A percentile compares a stretch with the other conserved stretches of the same genome.
Evolutionary conservation across 495 filamentous ascomycete genomes (phyloP).

Genomic region (Trichocladium antarcticum): DNA sequence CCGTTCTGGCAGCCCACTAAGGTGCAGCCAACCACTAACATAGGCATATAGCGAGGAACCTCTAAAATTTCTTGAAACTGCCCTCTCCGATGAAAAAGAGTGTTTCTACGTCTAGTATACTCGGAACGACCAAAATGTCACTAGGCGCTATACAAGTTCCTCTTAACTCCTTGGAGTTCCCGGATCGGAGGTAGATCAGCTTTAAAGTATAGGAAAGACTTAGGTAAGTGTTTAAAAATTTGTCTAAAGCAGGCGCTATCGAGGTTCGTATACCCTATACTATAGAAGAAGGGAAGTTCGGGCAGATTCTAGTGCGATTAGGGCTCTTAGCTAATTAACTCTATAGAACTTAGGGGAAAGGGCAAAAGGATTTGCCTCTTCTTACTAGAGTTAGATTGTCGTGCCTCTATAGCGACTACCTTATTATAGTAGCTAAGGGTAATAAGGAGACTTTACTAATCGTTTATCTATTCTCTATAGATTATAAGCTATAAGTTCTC

Average conservation of each 20-base stretch:
- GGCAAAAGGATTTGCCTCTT: constrained; percentile 7
- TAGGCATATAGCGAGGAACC: constrained; percentile 2
- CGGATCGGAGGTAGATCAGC: constrained; percentile 10
- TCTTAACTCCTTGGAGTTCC: constrained; percentile 12
- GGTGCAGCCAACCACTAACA: constrained; percentile 2
- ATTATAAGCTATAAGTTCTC: not conserved
- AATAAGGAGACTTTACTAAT: constrained; percentile 7
- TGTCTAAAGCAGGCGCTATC: constrained; percentile 2
- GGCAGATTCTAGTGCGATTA: constrained; percentile 8
- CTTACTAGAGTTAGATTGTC: constrained; percentile 2
- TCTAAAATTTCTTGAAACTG: constrained; percentile 1
- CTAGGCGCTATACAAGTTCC: constrained; percentile 9
- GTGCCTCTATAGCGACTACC: constrained; percentile 7
- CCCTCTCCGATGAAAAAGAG: not conserved
- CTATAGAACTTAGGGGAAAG: constrained; percentile 3
- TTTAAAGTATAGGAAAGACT: constrained; percentile 7
- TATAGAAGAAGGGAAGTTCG: constrained; percentile 8
- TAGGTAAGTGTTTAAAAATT: constrained; percentile 5
- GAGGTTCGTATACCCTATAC: constrained; percentile 9
- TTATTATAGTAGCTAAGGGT: constrained; percentile 5
- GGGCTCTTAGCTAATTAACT: constrained; percentile 11
- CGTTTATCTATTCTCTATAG: constrained; percentile 4
- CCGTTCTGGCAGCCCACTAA: constrained; percentile 5
- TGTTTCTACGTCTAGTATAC: not conserved
- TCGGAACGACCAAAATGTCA: constrained; percentile 4